These are phyloP conservation scores for Echinosophora koreensis DNA, from an alignment of 306 rosid species.

Conservation along the genomic window DNA sequence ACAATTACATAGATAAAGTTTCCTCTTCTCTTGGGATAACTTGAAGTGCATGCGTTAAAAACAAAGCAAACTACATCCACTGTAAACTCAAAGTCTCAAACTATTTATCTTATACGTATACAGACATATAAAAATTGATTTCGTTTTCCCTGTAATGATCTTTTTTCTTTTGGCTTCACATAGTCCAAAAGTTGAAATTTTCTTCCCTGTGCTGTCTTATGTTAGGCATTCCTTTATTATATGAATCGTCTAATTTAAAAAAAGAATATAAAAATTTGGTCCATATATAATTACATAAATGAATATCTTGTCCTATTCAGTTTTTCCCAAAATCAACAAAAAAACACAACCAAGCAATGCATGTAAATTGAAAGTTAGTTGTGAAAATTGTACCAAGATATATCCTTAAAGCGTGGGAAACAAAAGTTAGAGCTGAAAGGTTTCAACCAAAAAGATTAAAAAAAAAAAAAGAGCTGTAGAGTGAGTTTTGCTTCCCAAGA, in stretches of 20 bases:
- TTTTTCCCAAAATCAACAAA: background rate
- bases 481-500: background rate
- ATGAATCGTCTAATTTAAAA: background rate
- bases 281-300: background rate
- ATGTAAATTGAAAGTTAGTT: background rate
- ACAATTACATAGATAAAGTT: background rate
- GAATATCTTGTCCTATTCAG: constrained; percentile 6
- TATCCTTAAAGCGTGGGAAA: background rate
- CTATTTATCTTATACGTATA: background rate
- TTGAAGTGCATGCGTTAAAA: constrained; percentile 6
- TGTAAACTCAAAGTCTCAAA: background rate
- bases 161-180: background rate
- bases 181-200: background rate
- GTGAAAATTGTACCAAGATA: background rate
- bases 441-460: background rate
- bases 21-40: constrained; percentile 7
- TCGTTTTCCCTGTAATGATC: background rate
- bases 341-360: background rate
- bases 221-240: background rate
- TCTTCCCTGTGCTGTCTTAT: background rate
- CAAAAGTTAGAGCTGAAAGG: constrained; percentile 7
- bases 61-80: constrained; percentile 7
- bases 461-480: constrained; percentile 6
- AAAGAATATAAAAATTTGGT: background rate
- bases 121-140: constrained; percentile 28